Conservation (phyloP, 2,329 filamentous ascomycete genomes). For the Fusarium sp. region DNA sequence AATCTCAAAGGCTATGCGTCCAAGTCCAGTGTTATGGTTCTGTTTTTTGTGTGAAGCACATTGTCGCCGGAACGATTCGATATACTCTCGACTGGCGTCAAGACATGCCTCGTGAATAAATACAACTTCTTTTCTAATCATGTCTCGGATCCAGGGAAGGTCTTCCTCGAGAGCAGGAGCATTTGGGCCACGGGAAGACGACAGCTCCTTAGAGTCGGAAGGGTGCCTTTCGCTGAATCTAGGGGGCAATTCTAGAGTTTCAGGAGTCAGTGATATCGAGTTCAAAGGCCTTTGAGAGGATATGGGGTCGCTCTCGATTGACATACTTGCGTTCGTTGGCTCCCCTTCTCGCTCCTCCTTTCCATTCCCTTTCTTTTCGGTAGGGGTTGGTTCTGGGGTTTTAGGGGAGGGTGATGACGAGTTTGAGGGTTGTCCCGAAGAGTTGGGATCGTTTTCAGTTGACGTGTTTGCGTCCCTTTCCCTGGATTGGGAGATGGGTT, state of each 20-base stretch:
- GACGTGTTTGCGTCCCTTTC: neutral
- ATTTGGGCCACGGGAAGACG: no score
- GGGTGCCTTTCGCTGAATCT: no score
- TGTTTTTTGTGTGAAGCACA: neutral
- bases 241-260: no score
- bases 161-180: neutral
- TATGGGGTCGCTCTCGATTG: no score
- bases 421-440: neutral
- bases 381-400: neutral
- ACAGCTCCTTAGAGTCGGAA: no score
- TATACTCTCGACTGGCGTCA: constrained; percentile 5
- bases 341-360: neutral
- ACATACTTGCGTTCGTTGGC: no score
- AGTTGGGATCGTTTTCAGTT: neutral
- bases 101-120: constrained; percentile 14
- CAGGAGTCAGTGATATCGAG: no score
- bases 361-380: neutral
- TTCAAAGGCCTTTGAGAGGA: no score
- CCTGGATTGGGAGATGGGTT: neutral
- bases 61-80: constrained; percentile 8
- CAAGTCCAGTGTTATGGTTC: neutral
- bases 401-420: neutral
- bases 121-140: neutral
- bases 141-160: no score
- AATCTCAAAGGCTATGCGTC: neutral